Evolutionary conservation across 2,329 filamentous ascomycete species (phyloP), one percentile per base, ranked within the genome.

Genomic region (Apiospora saccharicola): DNA sequence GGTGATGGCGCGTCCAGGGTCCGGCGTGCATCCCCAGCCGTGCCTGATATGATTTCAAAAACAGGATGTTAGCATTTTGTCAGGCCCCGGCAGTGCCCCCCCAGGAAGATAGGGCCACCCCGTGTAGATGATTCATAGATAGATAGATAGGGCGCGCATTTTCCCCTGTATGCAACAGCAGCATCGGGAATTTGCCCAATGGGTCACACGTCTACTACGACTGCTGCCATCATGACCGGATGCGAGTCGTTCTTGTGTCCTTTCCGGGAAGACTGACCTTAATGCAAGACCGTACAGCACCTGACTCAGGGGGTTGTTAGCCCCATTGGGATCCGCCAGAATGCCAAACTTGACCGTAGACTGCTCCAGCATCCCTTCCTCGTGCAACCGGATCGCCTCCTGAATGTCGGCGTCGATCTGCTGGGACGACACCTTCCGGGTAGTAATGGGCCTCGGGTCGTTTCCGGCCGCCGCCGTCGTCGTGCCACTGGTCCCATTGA

Each of bases 201-300:
- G 30, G 19, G 30, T 41, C 19, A 64, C 19, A 64, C 30, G 34
- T 64, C 30, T 64, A 41, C 30, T 41, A 41, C 30, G 19, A 64
- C 19, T 37, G 57, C 37, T 37, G 57, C 37, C 19, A 64, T 41
- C 8, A 41, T 41, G 57, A n/a, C 30, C 34, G 12, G 30, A n/a
- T 4, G 30, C 19, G 30, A 30, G 10, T 8, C 34, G 19, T 14
- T 22, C 53, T n/a, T n/a, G 30, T 41, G 30, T 64, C 16, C 16
- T 34, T 37, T 19, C 53, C 30, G 16, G 41, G 26, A n/a, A 70
- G 34, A 68, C 57, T 83, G 82, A 95, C 92, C 94, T 90, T 76
- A 98, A 84, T 70, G 96, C 95, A 72, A 99, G 92, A 4, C 96
- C 96, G 81, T 98, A 99, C 70, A 99, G 88, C 47, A 99, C 96